Percentiles rank a stretch among this genome's conserved stretches.
These are phyloP conservation scores for Pisolithus marmoratus DNA, from an alignment of 768 basidiomycete species.

Conservation along the genomic window DNA sequence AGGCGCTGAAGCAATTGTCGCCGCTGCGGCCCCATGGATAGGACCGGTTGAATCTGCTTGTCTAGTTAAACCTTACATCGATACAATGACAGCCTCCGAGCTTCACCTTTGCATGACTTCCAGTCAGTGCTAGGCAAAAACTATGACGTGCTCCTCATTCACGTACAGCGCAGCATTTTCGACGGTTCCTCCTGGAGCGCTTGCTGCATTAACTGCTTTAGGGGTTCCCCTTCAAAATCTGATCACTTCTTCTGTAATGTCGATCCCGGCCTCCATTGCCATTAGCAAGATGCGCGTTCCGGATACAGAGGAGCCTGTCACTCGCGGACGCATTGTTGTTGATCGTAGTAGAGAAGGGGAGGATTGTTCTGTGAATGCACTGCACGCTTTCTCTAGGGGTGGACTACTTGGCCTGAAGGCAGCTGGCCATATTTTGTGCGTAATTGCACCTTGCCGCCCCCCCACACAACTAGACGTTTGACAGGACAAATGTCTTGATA, in stretches of 20 bases:
- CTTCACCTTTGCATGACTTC: slow-evolving; percentile 87
- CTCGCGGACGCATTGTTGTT: slow-evolving; percentile 73
- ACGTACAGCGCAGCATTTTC: slow-evolving; percentile 53
- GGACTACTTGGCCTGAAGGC: slow-evolving; percentile 81
- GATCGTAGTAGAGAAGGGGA: slow-evolving; percentile 64
- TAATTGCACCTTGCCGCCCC: neutral
- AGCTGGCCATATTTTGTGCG: slow-evolving; percentile 82
- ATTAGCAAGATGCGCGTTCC: slow-evolving; percentile 87
- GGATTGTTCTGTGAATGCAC: slow-evolving; percentile 62
- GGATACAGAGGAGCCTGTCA: slow-evolving; percentile 80
- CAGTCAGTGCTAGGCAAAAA: slow-evolving; percentile 33
- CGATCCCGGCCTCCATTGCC: slow-evolving; percentile 92
- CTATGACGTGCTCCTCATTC: neutral
- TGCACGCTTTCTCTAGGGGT: slow-evolving; percentile 86
- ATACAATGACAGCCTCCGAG: slow-evolving; percentile 80
- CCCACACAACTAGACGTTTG: slow-evolving; percentile 5
- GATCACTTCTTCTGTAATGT: slow-evolving; percentile 89
- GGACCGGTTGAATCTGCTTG: slow-evolving; percentile 89
- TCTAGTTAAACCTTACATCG: slow-evolving; percentile 78
- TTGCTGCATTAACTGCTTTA: slow-evolving; percentile 74
- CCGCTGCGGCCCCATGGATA: slow-evolving; percentile 90
- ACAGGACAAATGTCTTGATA: slow-evolving; percentile 77
- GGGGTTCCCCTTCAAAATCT: slow-evolving; percentile 78
- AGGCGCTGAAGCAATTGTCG: slow-evolving; percentile 93
- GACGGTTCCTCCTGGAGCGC: slow-evolving; percentile 88